phyloP scores from a whole-genome alignment of 2,329 filamentous ascomycete genomes.

The Pestalotiopsis sp. region DNA sequence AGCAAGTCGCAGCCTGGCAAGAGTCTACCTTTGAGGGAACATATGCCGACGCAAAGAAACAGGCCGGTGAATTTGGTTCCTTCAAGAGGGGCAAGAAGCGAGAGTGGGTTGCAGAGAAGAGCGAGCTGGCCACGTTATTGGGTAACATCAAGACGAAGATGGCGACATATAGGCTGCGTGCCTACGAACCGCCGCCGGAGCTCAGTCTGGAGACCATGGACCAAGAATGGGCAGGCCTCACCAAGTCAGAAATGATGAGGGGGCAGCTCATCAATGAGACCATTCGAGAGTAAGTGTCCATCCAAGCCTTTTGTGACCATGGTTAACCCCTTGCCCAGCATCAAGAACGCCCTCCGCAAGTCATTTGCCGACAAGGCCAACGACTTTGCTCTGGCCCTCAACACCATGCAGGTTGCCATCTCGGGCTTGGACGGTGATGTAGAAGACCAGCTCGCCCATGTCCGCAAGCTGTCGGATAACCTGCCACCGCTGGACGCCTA shows the following conservation, averaged over 20 bases:
- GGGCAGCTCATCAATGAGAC: conserved; percentile 97
- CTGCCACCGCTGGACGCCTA: conserved; percentile 89
- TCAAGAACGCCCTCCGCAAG: conserved; percentile 91
- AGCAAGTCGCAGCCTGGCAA: conserved; percentile 76
- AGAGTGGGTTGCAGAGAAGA: conserved; percentile 97
- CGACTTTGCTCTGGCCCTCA: conserved; percentile 92
- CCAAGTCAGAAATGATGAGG: conserved; percentile 81
- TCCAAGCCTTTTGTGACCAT: conserved; percentile 6
- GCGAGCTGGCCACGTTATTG: conserved; percentile 85
- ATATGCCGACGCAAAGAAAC: conserved; percentile 87
- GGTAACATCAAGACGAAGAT: conserved; percentile 99
- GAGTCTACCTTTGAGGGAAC: conserved; percentile 84
- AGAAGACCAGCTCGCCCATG: conserved; percentile 89
- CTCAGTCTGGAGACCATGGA: conserved; percentile 82
- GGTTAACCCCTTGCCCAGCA: conserved; percentile 50
- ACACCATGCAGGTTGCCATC: conserved; percentile 91
- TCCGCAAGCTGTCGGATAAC: conserved; percentile 80
- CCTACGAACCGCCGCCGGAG: conserved; percentile 87
- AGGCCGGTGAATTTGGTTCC: conserved; percentile 76
- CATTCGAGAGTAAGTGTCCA: conserved; percentile 74
- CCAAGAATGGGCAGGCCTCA: conserved; percentile 74
- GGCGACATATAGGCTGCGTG: conserved; percentile 86
- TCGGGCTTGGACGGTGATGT: conserved; percentile 97
- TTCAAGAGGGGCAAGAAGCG: conserved; percentile 92
- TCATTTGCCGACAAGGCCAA: conserved; percentile 98